Evolutionary conservation across 441 rosid genomes (phyloP).

Genomic region (Adansonia gregorii): DNA sequence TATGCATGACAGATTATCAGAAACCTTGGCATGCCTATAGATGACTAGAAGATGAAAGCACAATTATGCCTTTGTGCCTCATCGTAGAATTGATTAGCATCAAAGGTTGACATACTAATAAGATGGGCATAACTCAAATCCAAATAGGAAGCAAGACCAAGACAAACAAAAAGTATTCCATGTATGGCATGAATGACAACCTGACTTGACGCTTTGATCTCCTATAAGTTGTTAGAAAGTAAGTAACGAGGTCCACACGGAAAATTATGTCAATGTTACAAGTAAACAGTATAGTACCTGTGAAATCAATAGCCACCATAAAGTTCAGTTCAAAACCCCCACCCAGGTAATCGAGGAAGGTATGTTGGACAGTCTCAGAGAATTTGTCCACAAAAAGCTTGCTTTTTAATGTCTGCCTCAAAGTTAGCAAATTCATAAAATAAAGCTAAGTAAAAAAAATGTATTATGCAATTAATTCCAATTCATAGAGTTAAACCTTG

Average conservation of each 20-base stretch:
- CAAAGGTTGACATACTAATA: background rate
- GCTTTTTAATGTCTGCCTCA: conserved; percentile 62
- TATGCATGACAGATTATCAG: background rate
- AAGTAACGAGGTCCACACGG: background rate
- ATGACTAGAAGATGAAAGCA: conserved; percentile 1
- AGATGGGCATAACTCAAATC: conserved; percentile 19
- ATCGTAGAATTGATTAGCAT: background rate
- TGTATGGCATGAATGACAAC: conserved; percentile 12
- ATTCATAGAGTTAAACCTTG: conserved; percentile 48
- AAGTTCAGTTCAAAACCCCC: conserved; percentile 87
- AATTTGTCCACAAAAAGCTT: conserved; percentile 72
- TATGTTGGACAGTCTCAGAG: conserved; percentile 65
- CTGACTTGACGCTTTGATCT: conserved; percentile 7
- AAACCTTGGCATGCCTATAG: background rate
- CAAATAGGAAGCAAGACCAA: conserved; percentile 18
- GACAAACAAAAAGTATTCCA: conserved; percentile 18
- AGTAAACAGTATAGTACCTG: conserved; percentile 55
- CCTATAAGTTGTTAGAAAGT: conserved; percentile 12
- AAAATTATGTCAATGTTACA: background rate
- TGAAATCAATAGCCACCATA: conserved; percentile 97
- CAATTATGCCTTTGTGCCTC: background rate
- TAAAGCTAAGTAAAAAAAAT: conserved; percentile 11
- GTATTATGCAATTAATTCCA: conserved; percentile 22
- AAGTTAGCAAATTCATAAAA: conserved; percentile 13
- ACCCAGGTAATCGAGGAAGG: conserved; percentile 83